These are phyloP conservation scores for Lunularia cruciata DNA, from an alignment of 225 moss, liverwort and hornwort species.

Conservation along the genomic window DNA sequence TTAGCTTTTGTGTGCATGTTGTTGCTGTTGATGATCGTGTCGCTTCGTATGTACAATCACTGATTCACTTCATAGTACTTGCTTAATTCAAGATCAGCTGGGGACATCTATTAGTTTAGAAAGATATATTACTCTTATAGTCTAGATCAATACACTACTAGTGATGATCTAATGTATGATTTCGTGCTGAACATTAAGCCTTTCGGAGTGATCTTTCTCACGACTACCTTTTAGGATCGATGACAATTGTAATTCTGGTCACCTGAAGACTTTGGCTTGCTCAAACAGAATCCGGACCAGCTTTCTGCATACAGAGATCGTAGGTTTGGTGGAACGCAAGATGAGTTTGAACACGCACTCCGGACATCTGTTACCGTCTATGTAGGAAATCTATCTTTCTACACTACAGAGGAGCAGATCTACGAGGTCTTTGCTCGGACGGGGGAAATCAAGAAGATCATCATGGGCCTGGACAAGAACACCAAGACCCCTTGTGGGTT, in stretches of 20 bases:
- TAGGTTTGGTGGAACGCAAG: slow-evolving; percentile 82
- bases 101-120: not conserved
- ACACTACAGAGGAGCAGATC: slow-evolving; percentile 99
- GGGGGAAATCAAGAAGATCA: slow-evolving; percentile 94
- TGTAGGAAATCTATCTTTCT: slow-evolving; percentile 94
- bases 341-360: slow-evolving; percentile 84
- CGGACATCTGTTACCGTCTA: slow-evolving; percentile 82
- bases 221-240: too few relatives aligned
- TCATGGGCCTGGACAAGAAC: slow-evolving; percentile 98
- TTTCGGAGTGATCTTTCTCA: not conserved
- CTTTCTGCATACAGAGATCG: slow-evolving; percentile 94
- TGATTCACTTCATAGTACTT: too few relatives aligned
- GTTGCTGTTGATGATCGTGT: too few relatives aligned
- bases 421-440: slow-evolving; percentile 94
- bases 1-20: too few relatives aligned
- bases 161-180: not conserved
- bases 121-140: not conserved
- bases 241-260: not conserved
- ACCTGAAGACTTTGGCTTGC: not conserved
- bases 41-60: too few relatives aligned
- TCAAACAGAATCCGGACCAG: slow-evolving; percentile 80
- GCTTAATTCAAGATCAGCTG: too few relatives aligned
- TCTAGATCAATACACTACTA: not conserved
- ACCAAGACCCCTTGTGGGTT: slow-evolving; percentile 94
- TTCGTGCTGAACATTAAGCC: not conserved